Base-by-base conservation (phyloP, 2,329 filamentous ascomycete genomes). In the Talaromyces sp. region DNA sequence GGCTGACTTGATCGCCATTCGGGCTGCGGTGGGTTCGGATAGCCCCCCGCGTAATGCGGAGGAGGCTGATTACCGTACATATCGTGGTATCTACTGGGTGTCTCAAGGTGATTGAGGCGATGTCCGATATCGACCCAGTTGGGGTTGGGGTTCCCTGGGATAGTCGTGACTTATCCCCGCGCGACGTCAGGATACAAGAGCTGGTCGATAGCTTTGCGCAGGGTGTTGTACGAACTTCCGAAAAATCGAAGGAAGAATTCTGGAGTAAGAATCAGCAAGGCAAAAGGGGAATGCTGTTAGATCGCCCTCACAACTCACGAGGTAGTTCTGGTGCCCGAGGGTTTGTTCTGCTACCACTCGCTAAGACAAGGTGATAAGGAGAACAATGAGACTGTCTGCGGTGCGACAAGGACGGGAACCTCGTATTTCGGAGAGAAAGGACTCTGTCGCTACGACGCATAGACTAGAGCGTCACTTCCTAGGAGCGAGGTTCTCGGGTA, bases 61-160 rank as follows among this genome's bases (percentile, higher is more conserved):
- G 73, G 69, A 47, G 69, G 67, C 60, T 74, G 70, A 27, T 71
- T 73, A 15, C 75, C 75, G 68, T 77, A 75, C 78, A 80, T 80
- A 27, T 54, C 71, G 49, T 2, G 29, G 29, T 31, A 5, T n/a
- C 25, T 15, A 25, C 19, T 34, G 10, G 51, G 27, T 22, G 5
- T 36, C 5, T 36, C 53, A 25, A 31, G 22, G 47, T 22, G 22
- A 17, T 7, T n/a, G 2, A 36, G 31, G 19, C n/a, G 11, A 25
- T 36, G 31, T 5, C n/a, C n/a, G 53, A 2, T 38, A 38, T 56
- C 5, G 11, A 56, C 31, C n/a, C 15, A 36, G 51, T 13, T 6
- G 29, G 15, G 29, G 3, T 22, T 22, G 6, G n/a, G n/a, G n/a
- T n/a, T n/a, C n/a, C n/a, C 2, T 54, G 29, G 13, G 45, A 19